These are phyloP conservation scores for Ceratobasidium sp. DNA, from an alignment of 1,284 basidiomycete species.

Conservation along the genomic window DNA sequence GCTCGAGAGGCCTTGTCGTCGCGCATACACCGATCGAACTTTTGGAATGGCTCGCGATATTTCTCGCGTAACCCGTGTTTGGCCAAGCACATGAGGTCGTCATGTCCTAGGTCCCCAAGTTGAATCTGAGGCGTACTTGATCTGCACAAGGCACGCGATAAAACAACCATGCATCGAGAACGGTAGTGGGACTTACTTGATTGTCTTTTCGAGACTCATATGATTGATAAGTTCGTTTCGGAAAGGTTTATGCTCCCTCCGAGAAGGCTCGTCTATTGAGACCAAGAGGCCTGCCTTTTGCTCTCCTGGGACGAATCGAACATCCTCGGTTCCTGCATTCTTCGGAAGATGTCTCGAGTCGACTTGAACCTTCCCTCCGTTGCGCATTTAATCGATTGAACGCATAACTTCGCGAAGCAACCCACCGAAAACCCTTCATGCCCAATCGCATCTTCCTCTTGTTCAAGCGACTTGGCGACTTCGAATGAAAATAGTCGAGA, in stretches of 20 bases:
- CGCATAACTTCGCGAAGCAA: not conserved
- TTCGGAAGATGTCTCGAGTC: constrained; percentile 22
- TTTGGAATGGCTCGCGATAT: not conserved
- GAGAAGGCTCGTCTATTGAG: constrained; percentile 2
- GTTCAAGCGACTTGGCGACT: constrained; percentile 47
- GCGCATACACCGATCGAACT: constrained; percentile 10
- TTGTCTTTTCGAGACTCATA: constrained; percentile 33
- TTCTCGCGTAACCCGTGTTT: constrained; percentile 12
- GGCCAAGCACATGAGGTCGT: not conserved
- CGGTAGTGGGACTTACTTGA: not conserved
- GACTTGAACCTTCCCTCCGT: constrained; percentile 6
- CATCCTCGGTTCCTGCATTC: not conserved
- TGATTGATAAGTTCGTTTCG: constrained; percentile 7
- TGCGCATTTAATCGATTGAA: not conserved
- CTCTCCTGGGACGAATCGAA: constrained; percentile 33
- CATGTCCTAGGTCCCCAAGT: constrained; percentile 1
- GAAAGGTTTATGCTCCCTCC: not conserved
- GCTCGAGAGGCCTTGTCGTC: not conserved
- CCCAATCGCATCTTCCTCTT: constrained; percentile 45
- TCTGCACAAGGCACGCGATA: not conserved
- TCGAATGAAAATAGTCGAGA: constrained; percentile 46
- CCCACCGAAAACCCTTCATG: constrained; percentile 44
- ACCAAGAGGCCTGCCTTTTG: constrained; percentile 31
- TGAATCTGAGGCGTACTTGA: constrained; percentile 27
- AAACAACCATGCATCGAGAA: not conserved